A percentile compares a stretch with the other conserved stretches of the same genome.
Evolutionary conservation across 495 filamentous ascomycete genomes (phyloP).

Genomic region (Penicillium taxi): DNA sequence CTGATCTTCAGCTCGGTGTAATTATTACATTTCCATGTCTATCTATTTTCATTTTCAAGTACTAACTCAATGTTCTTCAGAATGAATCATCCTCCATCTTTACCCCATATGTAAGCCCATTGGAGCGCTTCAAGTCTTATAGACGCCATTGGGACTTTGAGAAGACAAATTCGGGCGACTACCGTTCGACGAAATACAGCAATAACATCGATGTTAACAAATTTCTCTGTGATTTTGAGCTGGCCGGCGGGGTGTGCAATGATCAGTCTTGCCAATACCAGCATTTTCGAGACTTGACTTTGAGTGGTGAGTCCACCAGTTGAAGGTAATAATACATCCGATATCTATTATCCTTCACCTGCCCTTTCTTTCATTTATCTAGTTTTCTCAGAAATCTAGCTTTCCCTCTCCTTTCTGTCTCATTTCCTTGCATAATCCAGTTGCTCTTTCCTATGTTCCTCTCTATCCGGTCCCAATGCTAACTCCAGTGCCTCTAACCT

Average conservation of each 20-base stretch:
- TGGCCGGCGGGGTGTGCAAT: slow-evolving; percentile 68
- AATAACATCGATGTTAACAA: slow-evolving; percentile 70
- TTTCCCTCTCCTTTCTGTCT: slow-evolving; percentile 6
- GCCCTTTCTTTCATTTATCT: neutral
- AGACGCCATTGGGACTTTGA: slow-evolving; percentile 76
- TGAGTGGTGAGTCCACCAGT: slow-evolving; percentile 68
- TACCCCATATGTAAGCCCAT: slow-evolving; percentile 71
- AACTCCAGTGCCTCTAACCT: slow-evolving; percentile 49
- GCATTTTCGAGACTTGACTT: slow-evolving; percentile 68
- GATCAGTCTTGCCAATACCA: slow-evolving; percentile 61
- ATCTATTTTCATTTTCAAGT: slow-evolving; percentile 7
- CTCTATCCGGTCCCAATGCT: slow-evolving; percentile 40
- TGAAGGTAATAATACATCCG: slow-evolving; percentile 26
- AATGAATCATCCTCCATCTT: slow-evolving; percentile 33
- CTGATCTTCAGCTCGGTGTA: slow-evolving; percentile 22
- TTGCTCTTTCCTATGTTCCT: slow-evolving; percentile 4
- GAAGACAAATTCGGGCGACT: slow-evolving; percentile 61
- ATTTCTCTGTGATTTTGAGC: slow-evolving; percentile 66
- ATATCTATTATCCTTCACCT: slow-evolving; percentile 6
- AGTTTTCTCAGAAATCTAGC: slow-evolving; percentile 1
- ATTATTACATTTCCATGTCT: slow-evolving; percentile 39
- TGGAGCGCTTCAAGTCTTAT: slow-evolving; percentile 76
- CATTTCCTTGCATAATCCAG: too few relatives aligned
- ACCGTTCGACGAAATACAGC: slow-evolving; percentile 88
- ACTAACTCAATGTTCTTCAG: slow-evolving; percentile 20